Evolutionary conservation across 2,329 filamentous ascomycete genomes (phyloP), one percentile per base, ranked within the genome.

Genomic region (Sporothrix brasiliensis): DNA sequence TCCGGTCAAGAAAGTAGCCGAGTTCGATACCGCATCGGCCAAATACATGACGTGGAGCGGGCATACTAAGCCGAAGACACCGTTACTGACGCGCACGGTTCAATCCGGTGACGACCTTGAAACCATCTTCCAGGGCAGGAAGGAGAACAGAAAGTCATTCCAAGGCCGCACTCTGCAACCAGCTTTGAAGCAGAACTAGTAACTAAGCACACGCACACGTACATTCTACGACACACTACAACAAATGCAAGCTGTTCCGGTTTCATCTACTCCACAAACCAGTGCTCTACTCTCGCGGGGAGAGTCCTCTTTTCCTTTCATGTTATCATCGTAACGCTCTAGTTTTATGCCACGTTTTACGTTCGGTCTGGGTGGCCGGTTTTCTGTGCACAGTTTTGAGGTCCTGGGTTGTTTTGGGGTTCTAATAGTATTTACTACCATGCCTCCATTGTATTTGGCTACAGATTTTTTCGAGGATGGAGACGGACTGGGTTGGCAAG

Each of bases 1-100:
- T 10, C 54, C 68, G 11, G 9, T 39, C n/a, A 50, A 56, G 30
- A 53, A 63, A 14, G 30, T 53, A 16, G 19, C 47, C n/a, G 21
- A 41, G 10, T 4, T 44, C 21, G 16, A 11, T 14, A 13, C 61
- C 34, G 41, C 74, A 71, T 73, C 70, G 34, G 67, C 68, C 41
- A 76, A 75, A 53, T 75, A 70, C 54, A 71, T 54, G 66, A 75
- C 74, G 0, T 76, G 75, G 75, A 74, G 67, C 30, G 75, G 75
- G 2, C 67, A 70, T 16, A 41, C 69, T 5, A 73, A 70, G 50
- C 70, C 68, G 13, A 69, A 73, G 49, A 70, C 67, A 0, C 69
- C 70, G 2, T 49, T 74, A 47, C 67, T 75, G 73, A 70, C 70
- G 21, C 75, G 73, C 52, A 74, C 74, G 0, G 61, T 71, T 4